Conservation (phyloP, 805 yeast species). For the Ogataea pini region DNA sequence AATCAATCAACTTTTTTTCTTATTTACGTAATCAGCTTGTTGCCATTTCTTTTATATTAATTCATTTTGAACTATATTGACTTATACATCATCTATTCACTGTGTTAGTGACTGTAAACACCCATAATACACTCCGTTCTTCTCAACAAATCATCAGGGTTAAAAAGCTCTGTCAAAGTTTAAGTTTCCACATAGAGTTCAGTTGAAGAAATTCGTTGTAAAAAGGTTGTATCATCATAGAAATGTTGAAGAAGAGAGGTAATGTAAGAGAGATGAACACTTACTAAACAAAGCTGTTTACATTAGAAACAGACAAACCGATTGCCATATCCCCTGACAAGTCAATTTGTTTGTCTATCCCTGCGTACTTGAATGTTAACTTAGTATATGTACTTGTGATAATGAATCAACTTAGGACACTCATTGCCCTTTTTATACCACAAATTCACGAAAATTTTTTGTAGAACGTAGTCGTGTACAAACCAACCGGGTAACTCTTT, state of each 20-base stretch:
- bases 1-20: too few relatives aligned
- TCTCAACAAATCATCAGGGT: conserved; percentile 33
- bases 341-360: not conserved
- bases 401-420: too few relatives aligned
- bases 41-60: too few relatives aligned
- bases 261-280: not conserved
- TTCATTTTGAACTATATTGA: too few relatives aligned
- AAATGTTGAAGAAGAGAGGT: not conserved
- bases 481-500: not conserved
- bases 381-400: too few relatives aligned
- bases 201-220: conserved; percentile 42
- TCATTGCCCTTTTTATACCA: not conserved
- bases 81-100: too few relatives aligned
- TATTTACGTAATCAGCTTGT: too few relatives aligned
- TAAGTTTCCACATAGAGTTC: conserved; percentile 32
- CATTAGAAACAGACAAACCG: not conserved
- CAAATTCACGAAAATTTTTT: too few relatives aligned
- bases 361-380: too few relatives aligned
- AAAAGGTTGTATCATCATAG: conserved; percentile 30
- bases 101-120: not conserved
- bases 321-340: not conserved
- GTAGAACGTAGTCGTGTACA: too few relatives aligned
- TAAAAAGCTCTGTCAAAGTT: conserved; percentile 42
- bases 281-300: too few relatives aligned
- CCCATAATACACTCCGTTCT: not conserved